Conservation (phyloP, 495 filamentous ascomycete species). For the Corynascus novoguineensis region DNA sequence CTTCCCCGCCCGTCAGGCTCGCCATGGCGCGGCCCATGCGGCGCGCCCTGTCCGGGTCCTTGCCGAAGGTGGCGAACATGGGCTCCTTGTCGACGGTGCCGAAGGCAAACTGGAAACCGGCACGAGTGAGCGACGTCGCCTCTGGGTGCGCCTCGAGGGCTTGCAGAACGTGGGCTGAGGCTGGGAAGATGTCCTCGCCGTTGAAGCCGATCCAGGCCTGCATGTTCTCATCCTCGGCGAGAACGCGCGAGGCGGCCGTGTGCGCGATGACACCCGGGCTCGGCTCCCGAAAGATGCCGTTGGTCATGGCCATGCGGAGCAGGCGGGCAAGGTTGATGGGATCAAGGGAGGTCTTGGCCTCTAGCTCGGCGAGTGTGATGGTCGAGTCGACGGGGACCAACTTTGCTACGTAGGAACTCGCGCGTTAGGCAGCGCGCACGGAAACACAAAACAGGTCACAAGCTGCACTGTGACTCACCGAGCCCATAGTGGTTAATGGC, state of each 20-base stretch:
- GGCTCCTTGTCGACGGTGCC: slow-evolving; percentile 42
- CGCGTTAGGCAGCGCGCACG: neutral
- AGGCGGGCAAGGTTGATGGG: slow-evolving; percentile 45
- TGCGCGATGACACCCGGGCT: slow-evolving; percentile 47
- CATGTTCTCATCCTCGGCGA: slow-evolving; percentile 40
- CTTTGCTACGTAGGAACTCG: slow-evolving; percentile 31
- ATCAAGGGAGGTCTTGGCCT: slow-evolving; percentile 37
- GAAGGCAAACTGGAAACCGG: slow-evolving; percentile 48
- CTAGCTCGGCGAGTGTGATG: slow-evolving; percentile 41
- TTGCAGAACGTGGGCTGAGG: slow-evolving; percentile 37
- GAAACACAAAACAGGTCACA: no score
- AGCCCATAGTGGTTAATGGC: slow-evolving; percentile 38
- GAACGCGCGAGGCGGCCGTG: slow-evolving; percentile 43
- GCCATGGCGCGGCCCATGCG: slow-evolving; percentile 51
- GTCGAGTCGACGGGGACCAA: slow-evolving; percentile 36
- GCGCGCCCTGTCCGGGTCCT: slow-evolving; percentile 40
- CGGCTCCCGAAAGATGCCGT: slow-evolving; percentile 52
- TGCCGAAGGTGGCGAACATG: slow-evolving; percentile 48
- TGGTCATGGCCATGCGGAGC: slow-evolving; percentile 52
- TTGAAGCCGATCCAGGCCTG: slow-evolving; percentile 49
- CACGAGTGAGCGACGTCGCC: slow-evolving; percentile 35
- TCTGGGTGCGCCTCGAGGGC: slow-evolving; percentile 36
- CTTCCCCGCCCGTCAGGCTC: slow-evolving; percentile 43
- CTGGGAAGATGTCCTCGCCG: slow-evolving; percentile 48
- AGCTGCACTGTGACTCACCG: slow-evolving; percentile 20